phyloP scores from a whole-genome alignment of 306 rosid species.

The Vigna angularis region DNA sequence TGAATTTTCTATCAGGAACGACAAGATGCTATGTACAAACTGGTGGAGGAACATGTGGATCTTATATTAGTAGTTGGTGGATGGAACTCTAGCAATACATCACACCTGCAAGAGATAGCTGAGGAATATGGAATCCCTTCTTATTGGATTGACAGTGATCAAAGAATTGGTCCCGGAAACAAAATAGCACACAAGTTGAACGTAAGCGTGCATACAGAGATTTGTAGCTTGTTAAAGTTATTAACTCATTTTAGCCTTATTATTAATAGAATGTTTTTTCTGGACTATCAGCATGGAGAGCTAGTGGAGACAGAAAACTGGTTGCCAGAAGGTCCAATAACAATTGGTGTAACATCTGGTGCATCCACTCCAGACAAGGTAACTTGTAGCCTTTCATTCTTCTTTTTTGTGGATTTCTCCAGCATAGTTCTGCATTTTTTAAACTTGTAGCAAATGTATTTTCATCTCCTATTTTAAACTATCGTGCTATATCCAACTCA shows the following conservation, averaged over 20 bases:
- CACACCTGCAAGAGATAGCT: conserved; percentile 98
- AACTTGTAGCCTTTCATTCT: conserved; percentile 37
- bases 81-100: conserved; percentile 97
- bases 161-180: conserved; percentile 98
- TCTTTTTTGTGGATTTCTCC: conserved; percentile 22
- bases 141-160: conserved; percentile 91
- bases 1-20: conserved; percentile 71
- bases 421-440: background rate
- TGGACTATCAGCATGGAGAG: conserved; percentile 82
- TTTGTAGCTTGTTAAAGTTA: conserved; percentile 13
- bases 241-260: conserved; percentile 26
- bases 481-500: background rate
- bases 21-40: conserved; percentile 99
- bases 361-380: conserved; percentile 99
- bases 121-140: conserved; percentile 95
- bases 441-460: background rate
- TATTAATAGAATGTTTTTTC: background rate
- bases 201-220: conserved; percentile 55
- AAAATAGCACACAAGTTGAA: conserved; percentile 79
- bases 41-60: conserved; percentile 83
- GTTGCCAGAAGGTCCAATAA: conserved; percentile 86
- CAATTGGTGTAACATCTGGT: conserved; percentile 93
- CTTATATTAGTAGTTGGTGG: conserved; percentile 92
- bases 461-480: background rate
- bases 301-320: conserved; percentile 91